Evolutionary conservation across 2,329 filamentous ascomycete genomes (phyloP), one percentile per base, ranked within the genome.

Genomic region (Ophiocordyceps camponoti-leonardi): DNA sequence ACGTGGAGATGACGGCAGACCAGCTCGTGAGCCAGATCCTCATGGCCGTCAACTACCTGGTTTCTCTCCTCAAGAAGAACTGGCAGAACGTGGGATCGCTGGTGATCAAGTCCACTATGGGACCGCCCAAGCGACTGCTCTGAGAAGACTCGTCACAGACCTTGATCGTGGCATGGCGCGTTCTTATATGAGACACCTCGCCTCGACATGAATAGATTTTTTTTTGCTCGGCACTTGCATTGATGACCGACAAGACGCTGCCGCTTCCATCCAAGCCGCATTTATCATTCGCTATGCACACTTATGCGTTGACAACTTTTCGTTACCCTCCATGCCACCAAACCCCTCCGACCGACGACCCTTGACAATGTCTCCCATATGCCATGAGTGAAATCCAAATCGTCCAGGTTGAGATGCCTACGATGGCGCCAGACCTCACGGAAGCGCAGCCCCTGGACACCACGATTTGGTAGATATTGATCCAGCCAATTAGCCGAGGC

Each of bases 81-180:
- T 98, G 92, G 92, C 92, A 98, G 80, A 98, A 98, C 81, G 92
- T 98, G 64, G 92, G 92, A 68, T 92, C 84, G 79, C 80, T 98
- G 75, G 94, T 88, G 68, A 92, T 98, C 80, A 98, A 98, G 86
- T 92, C 92, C 73, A 85, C 85, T 76, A 98, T 98, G 92, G 94
- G 86, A 71, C 92, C 92, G 58, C 92, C 92, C 59, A 92, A 87
- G 79, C 87, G 92, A 66, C 73, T 98, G 60, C 98, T 95, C 81
- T 98, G 96, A 68, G 61, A 28, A 39, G n/a, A 11, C n/a, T 18
- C 18, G 18, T 19, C 11, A 18, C n/a, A 10, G 31, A 6, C 3
- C 2, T n/a, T 14, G 31, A 16, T 13, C 10, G 16, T 33, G 10
- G 35, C n/a, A 18, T 4, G 20, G 4, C 18, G n/a, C 35, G 16